Conservation (phyloP, 2,329 filamentous ascomycete genomes). For the Trichoderma atrobrunneum region DNA sequence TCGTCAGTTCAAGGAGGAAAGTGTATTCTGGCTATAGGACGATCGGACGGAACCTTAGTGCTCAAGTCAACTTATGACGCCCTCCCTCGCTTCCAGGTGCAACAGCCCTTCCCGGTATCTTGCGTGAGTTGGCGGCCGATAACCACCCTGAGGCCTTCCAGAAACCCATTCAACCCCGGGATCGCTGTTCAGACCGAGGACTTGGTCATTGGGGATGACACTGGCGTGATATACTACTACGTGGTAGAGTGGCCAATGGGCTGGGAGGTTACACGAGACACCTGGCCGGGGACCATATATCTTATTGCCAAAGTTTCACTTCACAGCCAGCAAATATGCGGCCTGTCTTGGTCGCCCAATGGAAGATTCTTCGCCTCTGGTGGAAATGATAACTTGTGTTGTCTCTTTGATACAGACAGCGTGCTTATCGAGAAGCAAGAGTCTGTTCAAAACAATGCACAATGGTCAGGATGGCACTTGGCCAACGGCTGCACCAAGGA, state of each 20-base stretch:
- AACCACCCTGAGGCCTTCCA: conserved; percentile 50
- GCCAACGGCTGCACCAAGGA: neutral
- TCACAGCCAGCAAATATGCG: conserved; percentile 88
- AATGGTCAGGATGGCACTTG: neutral
- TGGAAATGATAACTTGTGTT: conserved; percentile 88
- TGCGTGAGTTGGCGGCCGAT: conserved; percentile 79
- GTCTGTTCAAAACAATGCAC: neutral
- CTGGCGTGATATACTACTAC: conserved; percentile 83
- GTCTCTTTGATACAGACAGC: conserved; percentile 69
- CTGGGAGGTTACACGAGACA: conserved; percentile 60
- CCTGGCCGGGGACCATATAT: conserved; percentile 75
- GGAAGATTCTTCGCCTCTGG: conserved; percentile 79
- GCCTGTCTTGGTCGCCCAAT: conserved; percentile 80
- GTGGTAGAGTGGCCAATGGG: conserved; percentile 77
- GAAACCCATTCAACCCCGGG: conserved; percentile 46
- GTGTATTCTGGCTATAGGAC: conserved; percentile 80
- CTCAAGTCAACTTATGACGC: conserved; percentile 75
- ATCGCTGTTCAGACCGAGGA: conserved; percentile 69
- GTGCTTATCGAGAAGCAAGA: conserved; percentile 41
- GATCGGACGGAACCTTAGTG: conserved; percentile 71
- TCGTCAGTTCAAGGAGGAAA: conserved; percentile 74
- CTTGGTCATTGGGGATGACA: conserved; percentile 80
- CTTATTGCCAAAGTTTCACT: conserved; percentile 73
- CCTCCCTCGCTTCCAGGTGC: conserved; percentile 69
- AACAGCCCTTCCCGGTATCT: conserved; percentile 69